phyloP scores from a whole-genome alignment of 2,329 filamentous ascomycete species.

The Elsinoe necatrix region DNA sequence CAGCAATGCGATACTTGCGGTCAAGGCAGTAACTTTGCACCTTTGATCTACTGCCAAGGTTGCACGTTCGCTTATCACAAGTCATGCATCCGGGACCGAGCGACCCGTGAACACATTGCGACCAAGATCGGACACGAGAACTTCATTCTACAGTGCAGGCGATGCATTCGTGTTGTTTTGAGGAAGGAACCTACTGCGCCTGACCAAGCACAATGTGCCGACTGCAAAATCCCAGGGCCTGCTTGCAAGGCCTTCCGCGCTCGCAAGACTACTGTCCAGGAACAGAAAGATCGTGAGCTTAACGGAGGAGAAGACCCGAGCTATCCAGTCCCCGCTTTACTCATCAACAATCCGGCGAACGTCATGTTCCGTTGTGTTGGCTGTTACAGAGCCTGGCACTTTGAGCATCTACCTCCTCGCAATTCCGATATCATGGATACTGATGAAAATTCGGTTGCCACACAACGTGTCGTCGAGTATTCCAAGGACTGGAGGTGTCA shows the following conservation, averaged over 20 bases:
- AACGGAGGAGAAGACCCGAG: slow-evolving; percentile 74
- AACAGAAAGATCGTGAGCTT: slow-evolving; percentile 71
- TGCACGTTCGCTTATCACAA: slow-evolving; percentile 81
- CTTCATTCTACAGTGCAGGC: slow-evolving; percentile 84
- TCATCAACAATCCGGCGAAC: slow-evolving; percentile 67
- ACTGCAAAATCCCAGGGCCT: slow-evolving; percentile 55
- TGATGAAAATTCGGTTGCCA: slow-evolving; percentile 43
- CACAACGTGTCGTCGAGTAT: slow-evolving; percentile 64
- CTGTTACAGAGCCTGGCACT: slow-evolving; percentile 75
- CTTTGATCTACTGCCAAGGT: slow-evolving; percentile 80
- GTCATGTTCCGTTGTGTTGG: slow-evolving; percentile 73
- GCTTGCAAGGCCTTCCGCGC: slow-evolving; percentile 69
- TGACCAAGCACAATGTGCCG: slow-evolving; percentile 60
- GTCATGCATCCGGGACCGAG: slow-evolving; percentile 66
- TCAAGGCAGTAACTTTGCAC: slow-evolving; percentile 51
- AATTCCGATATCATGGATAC: slow-evolving; percentile 37
- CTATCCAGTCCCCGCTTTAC: slow-evolving; percentile 49
- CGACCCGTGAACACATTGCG: slow-evolving; percentile 71
- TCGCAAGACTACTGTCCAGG: slow-evolving; percentile 65
- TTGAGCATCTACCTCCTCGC: slow-evolving; percentile 63
- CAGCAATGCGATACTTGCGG: slow-evolving; percentile 66
- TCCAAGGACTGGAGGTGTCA: slow-evolving; percentile 68
- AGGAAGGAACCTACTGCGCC: slow-evolving; percentile 65
- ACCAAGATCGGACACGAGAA: slow-evolving; percentile 70
- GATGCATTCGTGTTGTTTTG: slow-evolving; percentile 61